Conservation (phyloP, 2,329 filamentous ascomycete genomes). For the Chrysosporium queenslandicum region DNA sequence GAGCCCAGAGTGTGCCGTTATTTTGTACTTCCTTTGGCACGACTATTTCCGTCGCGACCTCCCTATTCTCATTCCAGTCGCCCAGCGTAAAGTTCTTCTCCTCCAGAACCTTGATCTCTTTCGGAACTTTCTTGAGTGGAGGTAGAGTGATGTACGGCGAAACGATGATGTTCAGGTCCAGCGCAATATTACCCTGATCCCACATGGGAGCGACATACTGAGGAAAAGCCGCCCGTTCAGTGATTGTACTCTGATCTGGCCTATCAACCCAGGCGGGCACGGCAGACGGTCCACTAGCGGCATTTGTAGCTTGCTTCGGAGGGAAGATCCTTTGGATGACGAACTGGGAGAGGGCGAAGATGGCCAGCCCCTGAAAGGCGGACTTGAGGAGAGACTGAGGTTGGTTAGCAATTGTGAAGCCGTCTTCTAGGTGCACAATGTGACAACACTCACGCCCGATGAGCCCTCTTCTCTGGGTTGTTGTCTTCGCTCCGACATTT, state of each 20-base stretch:
- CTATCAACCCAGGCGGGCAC: slow-evolving; percentile 58
- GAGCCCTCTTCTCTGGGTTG: slow-evolving; percentile 7
- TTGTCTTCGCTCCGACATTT: slow-evolving; percentile 33
- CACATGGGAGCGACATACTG: slow-evolving; percentile 75
- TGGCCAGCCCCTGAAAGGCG: slow-evolving; percentile 46
- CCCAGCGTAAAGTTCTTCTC: slow-evolving; percentile 73
- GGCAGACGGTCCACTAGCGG: slow-evolving; percentile 19
- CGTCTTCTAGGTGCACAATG: background rate
- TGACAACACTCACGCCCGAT: slow-evolving; percentile 6
- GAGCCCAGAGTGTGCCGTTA: slow-evolving; percentile 88
- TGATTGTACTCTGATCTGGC: slow-evolving; percentile 46
- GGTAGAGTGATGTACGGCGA: slow-evolving; percentile 63
- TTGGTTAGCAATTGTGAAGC: background rate
- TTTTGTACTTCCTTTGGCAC: slow-evolving; percentile 74
- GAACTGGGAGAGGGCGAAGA: slow-evolving; percentile 52
- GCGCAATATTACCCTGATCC: slow-evolving; percentile 57
- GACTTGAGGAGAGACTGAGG: slow-evolving; percentile 24
- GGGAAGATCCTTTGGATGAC: slow-evolving; percentile 48
- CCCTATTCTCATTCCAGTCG: slow-evolving; percentile 67
- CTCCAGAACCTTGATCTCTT: slow-evolving; percentile 57
- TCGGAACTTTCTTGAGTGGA: slow-evolving; percentile 54
- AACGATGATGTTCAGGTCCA: slow-evolving; percentile 80
- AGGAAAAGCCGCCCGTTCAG: slow-evolving; percentile 55
- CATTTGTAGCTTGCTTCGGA: slow-evolving; percentile 24
- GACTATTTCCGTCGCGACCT: slow-evolving; percentile 64